Percentiles rank a stretch among this genome's conserved stretches.
phyloP scores from a whole-genome alignment of 1,284 basidiomycete species.

The Sanghuangporus baumii region DNA sequence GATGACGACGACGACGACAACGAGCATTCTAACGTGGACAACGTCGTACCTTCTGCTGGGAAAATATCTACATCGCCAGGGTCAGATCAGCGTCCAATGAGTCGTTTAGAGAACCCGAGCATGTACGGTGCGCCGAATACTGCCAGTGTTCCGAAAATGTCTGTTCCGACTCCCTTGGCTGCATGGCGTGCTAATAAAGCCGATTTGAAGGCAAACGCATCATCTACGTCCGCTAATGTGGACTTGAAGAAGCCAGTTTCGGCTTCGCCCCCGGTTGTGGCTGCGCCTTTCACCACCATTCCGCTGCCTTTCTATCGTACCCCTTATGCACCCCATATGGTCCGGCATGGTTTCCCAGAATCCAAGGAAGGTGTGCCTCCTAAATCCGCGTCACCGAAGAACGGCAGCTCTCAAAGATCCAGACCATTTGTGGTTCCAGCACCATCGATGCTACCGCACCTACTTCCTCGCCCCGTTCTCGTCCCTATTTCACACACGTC shows the following conservation, averaged over 20 bases:
- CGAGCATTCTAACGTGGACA: neutral
- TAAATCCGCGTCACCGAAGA: neutral
- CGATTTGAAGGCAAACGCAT: neutral
- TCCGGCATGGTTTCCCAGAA: neutral
- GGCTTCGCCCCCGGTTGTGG: neutral
- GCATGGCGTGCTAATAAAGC: neutral
- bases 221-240: neutral
- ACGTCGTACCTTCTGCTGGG: neutral
- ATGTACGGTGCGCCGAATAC: neutral
- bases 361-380: neutral
- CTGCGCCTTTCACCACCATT: conserved; percentile 7
- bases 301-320: conserved; percentile 4
- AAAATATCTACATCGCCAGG: neutral
- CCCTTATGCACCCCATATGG: neutral
- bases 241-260: neutral
- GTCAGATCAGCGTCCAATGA: neutral
- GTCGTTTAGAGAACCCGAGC: neutral
- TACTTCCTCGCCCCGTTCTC: neutral
- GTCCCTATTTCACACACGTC: neutral
- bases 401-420: neutral
- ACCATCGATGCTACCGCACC: conserved; percentile 1
- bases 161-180: conserved; percentile 6
- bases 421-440: neutral
- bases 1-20: conserved; percentile 14
- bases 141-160: neutral